A percentile compares a stretch with the other conserved stretches of the same genome.
Evolutionary conservation across 345 rosid genomes (phyloP).

Genomic region (Arabidopsis suecica): DNA sequence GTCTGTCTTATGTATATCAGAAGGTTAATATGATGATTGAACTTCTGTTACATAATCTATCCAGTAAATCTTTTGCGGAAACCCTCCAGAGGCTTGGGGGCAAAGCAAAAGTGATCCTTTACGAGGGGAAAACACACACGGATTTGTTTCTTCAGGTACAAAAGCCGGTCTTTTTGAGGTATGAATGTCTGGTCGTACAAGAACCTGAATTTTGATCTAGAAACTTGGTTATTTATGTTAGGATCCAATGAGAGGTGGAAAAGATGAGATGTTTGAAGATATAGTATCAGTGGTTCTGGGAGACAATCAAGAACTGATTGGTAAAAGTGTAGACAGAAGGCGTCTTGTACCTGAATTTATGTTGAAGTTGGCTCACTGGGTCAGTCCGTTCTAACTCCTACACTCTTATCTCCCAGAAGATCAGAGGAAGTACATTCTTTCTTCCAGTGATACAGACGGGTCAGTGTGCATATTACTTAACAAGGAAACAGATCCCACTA

Average conservation of each 20-base stretch:
- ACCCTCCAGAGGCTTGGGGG: conserved; percentile 77
- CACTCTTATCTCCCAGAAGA: conserved; percentile 17
- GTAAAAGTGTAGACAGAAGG: conserved; percentile 65
- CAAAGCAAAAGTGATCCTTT: conserved; percentile 71
- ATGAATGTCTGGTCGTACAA: background rate
- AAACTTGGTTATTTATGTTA: conserved; percentile 38
- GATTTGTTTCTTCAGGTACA: conserved; percentile 95
- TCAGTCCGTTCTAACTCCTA: conserved; percentile 80
- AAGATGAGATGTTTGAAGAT: conserved; percentile 86
- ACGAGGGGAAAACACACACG: conserved; percentile 92
- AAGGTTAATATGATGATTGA: conserved; percentile 21
- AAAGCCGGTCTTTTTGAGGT: background rate
- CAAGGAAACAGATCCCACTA: conserved; percentile 16
- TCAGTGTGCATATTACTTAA: conserved; percentile 36
- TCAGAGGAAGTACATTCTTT: background rate
- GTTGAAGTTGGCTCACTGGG: conserved; percentile 77
- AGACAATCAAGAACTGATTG: conserved; percentile 57
- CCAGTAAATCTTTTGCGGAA: conserved; percentile 79
- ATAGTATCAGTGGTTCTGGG: conserved; percentile 67
- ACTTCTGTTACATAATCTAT: conserved; percentile 24
- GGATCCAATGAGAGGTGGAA: conserved; percentile 99
- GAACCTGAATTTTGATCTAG: conserved; percentile 19
- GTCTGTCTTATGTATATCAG: conserved; percentile 19
- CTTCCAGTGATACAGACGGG: conserved; percentile 1
- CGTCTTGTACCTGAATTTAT: conserved; percentile 93